Evolutionary conservation across 2,329 filamentous ascomycete genomes (phyloP).

Genomic region (Cryphonectria radicalis): DNA sequence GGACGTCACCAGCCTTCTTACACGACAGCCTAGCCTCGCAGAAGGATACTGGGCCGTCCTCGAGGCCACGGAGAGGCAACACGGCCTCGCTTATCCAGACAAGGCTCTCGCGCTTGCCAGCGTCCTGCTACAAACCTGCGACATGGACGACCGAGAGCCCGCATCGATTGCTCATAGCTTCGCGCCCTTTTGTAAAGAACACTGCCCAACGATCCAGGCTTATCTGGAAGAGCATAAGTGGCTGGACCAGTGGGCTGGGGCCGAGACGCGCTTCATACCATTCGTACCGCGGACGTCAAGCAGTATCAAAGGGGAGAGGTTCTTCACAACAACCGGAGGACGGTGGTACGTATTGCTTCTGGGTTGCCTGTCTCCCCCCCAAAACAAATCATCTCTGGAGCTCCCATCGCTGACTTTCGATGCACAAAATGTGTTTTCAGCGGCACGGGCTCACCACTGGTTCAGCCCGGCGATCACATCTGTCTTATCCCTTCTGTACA

Average conservation of each 20-base stretch:
- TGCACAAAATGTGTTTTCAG: neutral
- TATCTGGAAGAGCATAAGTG: neutral
- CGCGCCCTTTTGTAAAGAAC: neutral
- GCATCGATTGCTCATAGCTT: neutral
- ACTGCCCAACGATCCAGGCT: neutral
- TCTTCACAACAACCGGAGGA: neutral
- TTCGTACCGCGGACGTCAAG: neutral
- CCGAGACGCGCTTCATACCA: neutral
- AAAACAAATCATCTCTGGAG: neutral
- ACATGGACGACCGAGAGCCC: neutral
- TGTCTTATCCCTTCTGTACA: neutral
- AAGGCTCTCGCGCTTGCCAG: neutral
- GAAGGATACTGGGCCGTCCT: neutral
- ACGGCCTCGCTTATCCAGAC: neutral
- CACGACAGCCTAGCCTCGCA: neutral
- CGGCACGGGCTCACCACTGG: neutral
- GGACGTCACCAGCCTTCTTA: neutral
- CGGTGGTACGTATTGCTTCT: neutral
- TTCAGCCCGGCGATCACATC: neutral
- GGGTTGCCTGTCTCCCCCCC: neutral
- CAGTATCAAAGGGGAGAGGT: neutral
- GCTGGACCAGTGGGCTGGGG: neutral
- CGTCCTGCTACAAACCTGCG: neutral
- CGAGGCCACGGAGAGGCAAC: neutral
- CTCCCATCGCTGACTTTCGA: neutral